Base-by-base conservation (phyloP, 2,329 filamentous ascomycete genomes). In the Geosmithia putterillii region DNA sequence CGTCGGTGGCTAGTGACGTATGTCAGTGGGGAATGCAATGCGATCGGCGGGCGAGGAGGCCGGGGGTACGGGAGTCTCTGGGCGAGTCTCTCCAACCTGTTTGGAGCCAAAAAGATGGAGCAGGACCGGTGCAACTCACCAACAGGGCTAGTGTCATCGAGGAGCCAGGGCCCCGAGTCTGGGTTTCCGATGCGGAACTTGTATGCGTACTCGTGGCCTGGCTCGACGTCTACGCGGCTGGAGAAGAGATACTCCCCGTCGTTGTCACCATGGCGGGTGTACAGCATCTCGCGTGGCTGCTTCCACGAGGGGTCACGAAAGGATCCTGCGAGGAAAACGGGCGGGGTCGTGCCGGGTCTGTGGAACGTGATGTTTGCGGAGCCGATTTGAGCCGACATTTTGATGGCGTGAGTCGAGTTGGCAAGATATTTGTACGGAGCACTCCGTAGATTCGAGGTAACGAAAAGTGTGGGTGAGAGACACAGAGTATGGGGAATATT, bases 171-270 rank as follows among this genome's bases (percentile, higher is more conserved):
- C 3, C 28, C 28, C 8, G 34, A 7, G 49, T 84, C 73, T 40
- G 75, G 76, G 18, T 69, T 57, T 9, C 81, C 82, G 32, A 83
- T 64, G 23, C 81, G 73, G 51, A 88, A 83, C 60, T 86, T 88
- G 70, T 87, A 89, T 53, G 84, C 78, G 50, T 86, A 76, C 45
- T 76, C 71, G 40, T 74, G 70, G 19, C 73, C 73, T 19, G 73
- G 64, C 17, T 74, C 65, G 7, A 74, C 66, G 32, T 69, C 57
- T 38, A 86, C 66, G 1, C 68, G 60, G 45, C 76, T 76, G 38
- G 60, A 66, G 10, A 32, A 32, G 12, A 70, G 55, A 45, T 76
- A 63, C 43, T 79, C 65, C n/a, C 71, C 73, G 32, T 71, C 62
- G 4, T 67, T 61, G 9, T 71, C 67, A 12, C 6, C 15, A 4